These are phyloP conservation scores for Trypanosoma conorhini DNA, from an alignment of 208 protist genomes.

Conservation along the genomic window DNA sequence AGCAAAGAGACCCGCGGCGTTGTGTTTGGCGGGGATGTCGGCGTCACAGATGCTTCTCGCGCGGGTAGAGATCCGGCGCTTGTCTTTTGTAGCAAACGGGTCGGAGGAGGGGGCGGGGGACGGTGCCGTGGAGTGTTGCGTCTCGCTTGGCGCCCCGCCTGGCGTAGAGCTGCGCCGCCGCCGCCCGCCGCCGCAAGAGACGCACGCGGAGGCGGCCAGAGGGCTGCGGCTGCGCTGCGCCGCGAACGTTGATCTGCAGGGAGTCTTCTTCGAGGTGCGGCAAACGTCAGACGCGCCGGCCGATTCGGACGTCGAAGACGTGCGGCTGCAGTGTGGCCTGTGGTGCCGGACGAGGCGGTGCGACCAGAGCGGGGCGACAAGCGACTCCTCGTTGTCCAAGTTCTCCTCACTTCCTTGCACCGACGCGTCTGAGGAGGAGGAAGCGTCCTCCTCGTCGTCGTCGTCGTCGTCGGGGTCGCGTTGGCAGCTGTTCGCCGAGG, in stretches of 20 bases:
- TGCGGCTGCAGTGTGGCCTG: background rate
- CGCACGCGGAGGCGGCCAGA: background rate
- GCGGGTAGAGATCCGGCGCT: constrained; percentile 4
- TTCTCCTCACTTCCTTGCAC: background rate
- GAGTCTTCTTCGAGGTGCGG: constrained; percentile 8
- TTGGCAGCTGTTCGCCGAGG: constrained; percentile 18
- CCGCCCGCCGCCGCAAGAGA: background rate
- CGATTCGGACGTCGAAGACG: background rate
- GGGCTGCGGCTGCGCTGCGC: background rate
- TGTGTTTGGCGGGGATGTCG: background rate
- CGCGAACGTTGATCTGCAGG: constrained; percentile 4
- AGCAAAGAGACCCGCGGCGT: too few relatives aligned
- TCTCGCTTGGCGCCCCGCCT: constrained; percentile 5
- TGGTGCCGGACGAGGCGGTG: background rate
- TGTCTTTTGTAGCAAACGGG: background rate
- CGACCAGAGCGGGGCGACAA: background rate
- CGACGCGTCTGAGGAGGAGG: background rate
- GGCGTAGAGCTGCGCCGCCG: background rate
- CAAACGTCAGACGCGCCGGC: background rate
- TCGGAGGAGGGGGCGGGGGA: background rate
- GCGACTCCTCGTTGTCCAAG: background rate
- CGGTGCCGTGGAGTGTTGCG: background rate
- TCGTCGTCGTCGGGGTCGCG: too few relatives aligned
- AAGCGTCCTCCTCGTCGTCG: too few relatives aligned
- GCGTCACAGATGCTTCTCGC: constrained; percentile 8